Evolutionary conservation across 1,139 yeast genomes (phyloP).

Genomic region (Scheffersomyces insectosa): DNA sequence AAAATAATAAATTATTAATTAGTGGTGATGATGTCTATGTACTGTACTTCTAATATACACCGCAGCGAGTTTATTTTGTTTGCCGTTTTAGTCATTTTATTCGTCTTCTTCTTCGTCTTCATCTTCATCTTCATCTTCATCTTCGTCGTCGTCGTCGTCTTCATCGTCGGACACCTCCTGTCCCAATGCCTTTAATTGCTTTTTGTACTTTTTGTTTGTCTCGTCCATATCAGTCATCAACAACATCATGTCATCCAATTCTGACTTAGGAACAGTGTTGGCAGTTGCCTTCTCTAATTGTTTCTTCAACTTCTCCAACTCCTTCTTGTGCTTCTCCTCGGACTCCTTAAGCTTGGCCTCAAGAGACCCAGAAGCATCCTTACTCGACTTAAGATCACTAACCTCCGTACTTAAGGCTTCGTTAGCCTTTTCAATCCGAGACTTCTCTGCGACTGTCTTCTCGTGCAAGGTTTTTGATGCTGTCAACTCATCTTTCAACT

Average conservation of each 20-base stretch:
- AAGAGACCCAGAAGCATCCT: not conserved
- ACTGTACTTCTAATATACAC: too few species aligned
- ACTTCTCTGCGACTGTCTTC: not conserved
- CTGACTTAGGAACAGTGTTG: constrained; percentile 52
- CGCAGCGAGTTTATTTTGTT: not conserved
- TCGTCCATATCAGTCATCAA: constrained; percentile 77
- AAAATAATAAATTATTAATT: too few species aligned
- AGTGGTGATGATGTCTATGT: too few species aligned
- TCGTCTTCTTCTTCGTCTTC: constrained; percentile 16
- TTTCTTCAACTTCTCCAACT: constrained; percentile 5
- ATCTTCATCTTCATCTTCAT: constrained; percentile 27
- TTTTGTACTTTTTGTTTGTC: constrained; percentile 59
- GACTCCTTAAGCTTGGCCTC: constrained; percentile 2
- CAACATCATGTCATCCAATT: constrained; percentile 74
- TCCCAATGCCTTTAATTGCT: constrained; percentile 49
- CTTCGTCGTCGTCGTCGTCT: constrained; percentile 40
- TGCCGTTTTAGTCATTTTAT: not conserved
- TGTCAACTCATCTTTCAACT: constrained; percentile 1
- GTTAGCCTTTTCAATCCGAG: constrained; percentile 2
- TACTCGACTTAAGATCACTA: not conserved
- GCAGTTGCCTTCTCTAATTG: constrained; percentile 13
- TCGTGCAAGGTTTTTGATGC: not conserved
- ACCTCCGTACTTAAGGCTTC: not conserved
- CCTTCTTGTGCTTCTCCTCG: not conserved
- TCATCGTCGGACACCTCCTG: constrained; percentile 50